These are phyloP conservation scores for Ajuga reptans DNA, from an alignment of 305 asterid species.

Conservation along the genomic window DNA sequence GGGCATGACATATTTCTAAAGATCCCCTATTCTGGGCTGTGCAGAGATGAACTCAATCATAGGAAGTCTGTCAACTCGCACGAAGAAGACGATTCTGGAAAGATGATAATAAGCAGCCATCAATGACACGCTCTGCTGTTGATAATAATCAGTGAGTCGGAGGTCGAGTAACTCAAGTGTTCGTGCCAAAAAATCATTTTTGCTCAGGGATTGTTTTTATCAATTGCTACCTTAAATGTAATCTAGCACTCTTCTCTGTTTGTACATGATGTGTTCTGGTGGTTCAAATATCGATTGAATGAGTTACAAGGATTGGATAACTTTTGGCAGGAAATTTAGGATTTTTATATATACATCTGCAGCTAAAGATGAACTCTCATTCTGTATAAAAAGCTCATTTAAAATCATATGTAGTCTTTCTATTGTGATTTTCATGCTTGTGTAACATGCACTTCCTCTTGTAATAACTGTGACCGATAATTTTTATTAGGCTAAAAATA, in stretches of 20 bases:
- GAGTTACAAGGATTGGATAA: not conserved
- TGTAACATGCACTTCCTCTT: not conserved
- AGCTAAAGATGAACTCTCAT: no score
- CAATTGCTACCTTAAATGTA: not conserved
- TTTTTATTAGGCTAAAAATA: not conserved
- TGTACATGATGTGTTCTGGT: slow-evolving; percentile 12
- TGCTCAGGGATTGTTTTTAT: slow-evolving; percentile 12
- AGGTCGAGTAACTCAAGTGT: not conserved
- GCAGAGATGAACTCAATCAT: slow-evolving; percentile 56
- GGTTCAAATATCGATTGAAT: not conserved
- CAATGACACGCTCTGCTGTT: slow-evolving; percentile 18
- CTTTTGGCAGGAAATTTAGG: not conserved
- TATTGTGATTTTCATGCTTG: not conserved
- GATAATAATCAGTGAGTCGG: not conserved
- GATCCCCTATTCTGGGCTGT: not conserved
- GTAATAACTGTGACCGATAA: not conserved
- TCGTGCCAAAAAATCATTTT: slow-evolving; percentile 6
- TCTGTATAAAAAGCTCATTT: not conserved
- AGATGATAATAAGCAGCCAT: slow-evolving; percentile 30
- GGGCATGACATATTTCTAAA: not conserved
- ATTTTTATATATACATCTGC: no score
- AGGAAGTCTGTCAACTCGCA: slow-evolving; percentile 26
- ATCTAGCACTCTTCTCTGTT: slow-evolving; percentile 1
- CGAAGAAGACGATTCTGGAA: slow-evolving; percentile 38
- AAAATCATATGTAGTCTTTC: not conserved